Evolutionary conservation across 208 protist genomes (phyloP).

Genomic region (Leishmania arabica): DNA sequence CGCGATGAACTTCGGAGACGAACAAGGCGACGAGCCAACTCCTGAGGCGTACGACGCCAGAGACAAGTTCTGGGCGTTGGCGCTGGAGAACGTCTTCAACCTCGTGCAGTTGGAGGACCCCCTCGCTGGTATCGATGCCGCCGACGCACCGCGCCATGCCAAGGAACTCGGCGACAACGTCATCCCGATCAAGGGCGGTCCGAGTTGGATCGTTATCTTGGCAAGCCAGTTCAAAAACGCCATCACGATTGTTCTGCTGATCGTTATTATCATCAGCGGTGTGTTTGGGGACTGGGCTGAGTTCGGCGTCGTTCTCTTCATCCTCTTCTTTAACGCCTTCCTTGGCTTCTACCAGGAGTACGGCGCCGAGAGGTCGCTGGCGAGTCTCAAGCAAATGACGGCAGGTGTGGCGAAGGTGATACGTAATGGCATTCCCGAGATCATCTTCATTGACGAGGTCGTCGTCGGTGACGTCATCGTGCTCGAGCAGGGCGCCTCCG

Average conservation of each 20-base stretch:
- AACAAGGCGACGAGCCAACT: conserved; percentile 61
- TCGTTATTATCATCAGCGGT: conserved; percentile 81
- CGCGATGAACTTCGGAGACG: conserved; percentile 56
- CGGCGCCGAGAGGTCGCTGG: conserved; percentile 81
- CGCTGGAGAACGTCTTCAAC: conserved; percentile 67
- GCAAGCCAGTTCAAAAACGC: conserved; percentile 80
- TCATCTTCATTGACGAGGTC: conserved; percentile 95
- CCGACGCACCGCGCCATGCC: conserved; percentile 55
- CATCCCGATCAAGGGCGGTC: conserved; percentile 79
- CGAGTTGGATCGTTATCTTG: conserved; percentile 71
- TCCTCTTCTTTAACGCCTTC: conserved; percentile 87
- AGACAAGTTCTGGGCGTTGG: conserved; percentile 74
- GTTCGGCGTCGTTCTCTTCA: conserved; percentile 81
- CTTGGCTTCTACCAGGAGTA: conserved; percentile 92
- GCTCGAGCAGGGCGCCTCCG: conserved; percentile 89
- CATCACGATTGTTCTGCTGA: conserved; percentile 85
- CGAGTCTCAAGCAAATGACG: conserved; percentile 88
- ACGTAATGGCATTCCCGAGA: conserved; percentile 84
- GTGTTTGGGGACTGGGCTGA: conserved; percentile 89
- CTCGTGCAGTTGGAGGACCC: conserved; percentile 75
- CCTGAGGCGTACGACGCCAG: conserved; percentile 57
- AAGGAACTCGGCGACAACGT: conserved; percentile 75
- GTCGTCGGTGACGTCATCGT: conserved; percentile 96
- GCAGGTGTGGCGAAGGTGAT: conserved; percentile 88
- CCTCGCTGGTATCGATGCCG: conserved; percentile 41